Conservation (phyloP, 2,329 filamentous ascomycete genomes). For the Exophiala calicioides region DNA sequence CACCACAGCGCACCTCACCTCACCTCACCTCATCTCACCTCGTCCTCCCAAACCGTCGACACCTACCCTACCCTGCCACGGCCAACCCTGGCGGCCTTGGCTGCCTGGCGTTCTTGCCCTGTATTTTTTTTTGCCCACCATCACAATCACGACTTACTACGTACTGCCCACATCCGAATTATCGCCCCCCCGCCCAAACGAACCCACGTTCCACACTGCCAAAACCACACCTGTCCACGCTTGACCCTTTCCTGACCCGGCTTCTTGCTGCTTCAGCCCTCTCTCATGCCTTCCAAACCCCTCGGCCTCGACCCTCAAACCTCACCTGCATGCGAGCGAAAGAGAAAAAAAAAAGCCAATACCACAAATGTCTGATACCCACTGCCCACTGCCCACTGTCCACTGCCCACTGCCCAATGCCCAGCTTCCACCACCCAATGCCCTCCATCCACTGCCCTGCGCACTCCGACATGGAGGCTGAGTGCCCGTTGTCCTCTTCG, state of each 20-base stretch:
- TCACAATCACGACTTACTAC: not conserved
- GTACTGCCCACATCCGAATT: not conserved
- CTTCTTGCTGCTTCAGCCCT: slow-evolving; percentile 27
- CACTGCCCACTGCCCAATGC: no score
- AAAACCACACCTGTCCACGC: slow-evolving; percentile 18
- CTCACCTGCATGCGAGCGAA: slow-evolving; percentile 4
- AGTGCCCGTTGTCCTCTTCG: no score
- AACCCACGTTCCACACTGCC: slow-evolving; percentile 11
- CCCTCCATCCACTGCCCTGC: slow-evolving; percentile 6
- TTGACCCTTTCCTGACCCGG: slow-evolving; percentile 27
- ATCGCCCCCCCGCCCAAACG: slow-evolving; percentile 7
- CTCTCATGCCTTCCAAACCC: not conserved
- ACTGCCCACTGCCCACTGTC: not conserved
- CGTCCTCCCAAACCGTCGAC: no score
- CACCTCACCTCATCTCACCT: no score
- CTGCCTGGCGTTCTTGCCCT: no score
- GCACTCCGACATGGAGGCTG: no score
- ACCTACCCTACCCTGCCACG: no score
- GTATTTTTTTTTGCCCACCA: no score
- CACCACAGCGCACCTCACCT: no score
- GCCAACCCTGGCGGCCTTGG: no score
- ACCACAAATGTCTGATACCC: not conserved
- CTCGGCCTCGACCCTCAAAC: slow-evolving; percentile 1
- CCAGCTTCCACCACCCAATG: no score
- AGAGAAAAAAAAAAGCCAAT: slow-evolving; percentile 6